A percentile compares a stretch with the other conserved stretches of the same genome.
Conservation (phyloP, 208 protist species). For the Jaenimonas drosophilae region DNA sequence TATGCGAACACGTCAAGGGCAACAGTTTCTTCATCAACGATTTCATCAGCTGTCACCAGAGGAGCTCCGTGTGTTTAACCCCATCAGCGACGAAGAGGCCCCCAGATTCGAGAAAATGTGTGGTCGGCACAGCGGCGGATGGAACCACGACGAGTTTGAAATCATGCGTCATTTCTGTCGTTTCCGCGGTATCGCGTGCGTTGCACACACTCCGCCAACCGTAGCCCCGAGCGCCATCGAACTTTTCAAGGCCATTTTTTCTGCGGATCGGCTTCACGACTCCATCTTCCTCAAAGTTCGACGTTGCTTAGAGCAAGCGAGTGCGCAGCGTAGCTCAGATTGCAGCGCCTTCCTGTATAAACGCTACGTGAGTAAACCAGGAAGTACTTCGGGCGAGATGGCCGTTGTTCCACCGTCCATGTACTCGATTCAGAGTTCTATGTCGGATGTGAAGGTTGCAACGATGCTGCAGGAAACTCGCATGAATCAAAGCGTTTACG, state of each 20-base stretch:
- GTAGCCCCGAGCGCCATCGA: conserved; percentile 5
- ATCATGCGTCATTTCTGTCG: conserved; percentile 50
- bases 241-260: conserved; percentile 38
- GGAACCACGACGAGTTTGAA: conserved; percentile 38
- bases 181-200: conserved; percentile 33
- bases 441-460: conserved; percentile 52
- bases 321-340: conserved; percentile 44
- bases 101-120: conserved; percentile 62
- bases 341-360: conserved; percentile 25
- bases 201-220: conserved; percentile 8
- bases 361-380: conserved; percentile 1
- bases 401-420: conserved; percentile 13
- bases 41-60: conserved; percentile 24
- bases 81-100: conserved; percentile 51
- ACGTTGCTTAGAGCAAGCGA: conserved; percentile 28
- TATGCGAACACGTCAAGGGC: no score
- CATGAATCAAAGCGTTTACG: conserved; percentile 52
- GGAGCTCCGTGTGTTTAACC: conserved; percentile 32
- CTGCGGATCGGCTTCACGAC: conserved; percentile 43
- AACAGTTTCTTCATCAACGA: no score
- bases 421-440: conserved; percentile 27
- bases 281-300: conserved; percentile 41
- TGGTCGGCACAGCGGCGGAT: conserved; percentile 28
- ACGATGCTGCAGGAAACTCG: conserved; percentile 49
- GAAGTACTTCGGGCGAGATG: no score